These are phyloP conservation scores for Populus davidiana DNA, from an alignment of 345 rosid species.

Conservation along the genomic window DNA sequence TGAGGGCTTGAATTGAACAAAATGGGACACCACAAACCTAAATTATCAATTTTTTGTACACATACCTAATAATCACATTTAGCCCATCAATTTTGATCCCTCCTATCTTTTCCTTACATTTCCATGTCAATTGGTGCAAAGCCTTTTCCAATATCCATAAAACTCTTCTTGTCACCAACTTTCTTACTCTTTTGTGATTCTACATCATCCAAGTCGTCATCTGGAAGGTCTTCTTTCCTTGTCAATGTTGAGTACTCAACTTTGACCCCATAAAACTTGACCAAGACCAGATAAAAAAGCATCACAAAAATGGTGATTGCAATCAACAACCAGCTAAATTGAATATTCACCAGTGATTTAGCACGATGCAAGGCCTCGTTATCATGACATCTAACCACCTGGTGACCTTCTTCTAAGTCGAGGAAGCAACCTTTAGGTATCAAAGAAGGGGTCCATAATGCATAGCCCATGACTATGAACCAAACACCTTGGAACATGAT, in stretches of 20 bases:
- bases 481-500: constrained; percentile 72
- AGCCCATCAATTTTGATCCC: not conserved
- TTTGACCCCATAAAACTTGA: constrained; percentile 33
- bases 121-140: constrained; percentile 38
- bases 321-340: constrained; percentile 62
- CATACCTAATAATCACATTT: not conserved
- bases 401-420: constrained; percentile 59
- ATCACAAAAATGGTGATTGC: constrained; percentile 38
- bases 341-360: constrained; percentile 68
- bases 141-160: constrained; percentile 34
- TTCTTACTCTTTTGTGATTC: constrained; percentile 38
- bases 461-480: constrained; percentile 67
- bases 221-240: constrained; percentile 22
- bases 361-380: constrained; percentile 58
- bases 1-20: constrained; percentile 26
- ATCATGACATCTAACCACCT: constrained; percentile 57
- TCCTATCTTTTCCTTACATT: constrained; percentile 17
- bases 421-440: constrained; percentile 65
- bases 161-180: constrained; percentile 21
- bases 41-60: constrained; percentile 2
- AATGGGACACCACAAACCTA: constrained; percentile 11
- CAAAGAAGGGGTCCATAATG: constrained; percentile 69
- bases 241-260: constrained; percentile 44
- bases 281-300: constrained; percentile 40
- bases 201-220: constrained; percentile 43